phyloP scores from a whole-genome alignment of 2,329 filamentous ascomycete species.

The Piedraia hortae region DNA sequence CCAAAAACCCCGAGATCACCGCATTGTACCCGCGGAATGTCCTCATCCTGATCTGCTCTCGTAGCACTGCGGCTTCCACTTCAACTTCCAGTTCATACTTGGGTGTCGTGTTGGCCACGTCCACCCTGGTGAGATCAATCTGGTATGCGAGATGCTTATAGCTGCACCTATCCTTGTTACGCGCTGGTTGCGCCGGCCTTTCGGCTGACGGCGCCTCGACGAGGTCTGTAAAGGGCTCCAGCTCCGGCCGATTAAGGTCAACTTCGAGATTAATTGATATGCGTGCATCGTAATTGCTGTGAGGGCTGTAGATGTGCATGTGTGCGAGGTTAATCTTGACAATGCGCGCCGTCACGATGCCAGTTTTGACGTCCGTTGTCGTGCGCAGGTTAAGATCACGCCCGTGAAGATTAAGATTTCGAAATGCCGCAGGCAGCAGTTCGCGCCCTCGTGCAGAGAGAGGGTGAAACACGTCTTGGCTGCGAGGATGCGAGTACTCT shows the following conservation, averaged over 20 bases:
- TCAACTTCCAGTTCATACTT: conserved; percentile 67
- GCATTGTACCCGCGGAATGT: conserved; percentile 32
- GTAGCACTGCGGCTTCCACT: conserved; percentile 32
- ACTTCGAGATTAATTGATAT: conserved; percentile 91
- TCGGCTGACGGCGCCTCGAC: conserved; percentile 21
- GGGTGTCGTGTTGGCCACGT: conserved; percentile 25
- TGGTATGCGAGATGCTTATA: conserved; percentile 66
- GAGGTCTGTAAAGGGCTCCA: conserved; percentile 22
- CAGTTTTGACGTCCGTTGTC: conserved; percentile 35
- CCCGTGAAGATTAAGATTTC: conserved; percentile 15
- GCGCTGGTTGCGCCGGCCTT: conserved; percentile 10
- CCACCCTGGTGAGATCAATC: conserved; percentile 81
- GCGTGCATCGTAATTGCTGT: conserved; percentile 58
- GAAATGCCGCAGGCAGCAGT: no score
- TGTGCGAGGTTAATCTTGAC: conserved; percentile 76
- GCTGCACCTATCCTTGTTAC: conserved; percentile 60
- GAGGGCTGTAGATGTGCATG: conserved; percentile 61
- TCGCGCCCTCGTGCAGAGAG: conserved; percentile 33
- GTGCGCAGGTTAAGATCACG: conserved; percentile 35
- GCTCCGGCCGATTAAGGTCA: conserved; percentile 24
- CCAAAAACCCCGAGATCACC: conserved; percentile 44
- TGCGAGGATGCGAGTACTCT: conserved; percentile 54
- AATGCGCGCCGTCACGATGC: conserved; percentile 45
- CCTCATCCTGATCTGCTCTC: conserved; percentile 48
- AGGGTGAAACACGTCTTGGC: conserved; percentile 63